These are phyloP conservation scores for Pneumocystis carinii DNA, from an alignment of 1,139 yeast species.

Conservation along the genomic window DNA sequence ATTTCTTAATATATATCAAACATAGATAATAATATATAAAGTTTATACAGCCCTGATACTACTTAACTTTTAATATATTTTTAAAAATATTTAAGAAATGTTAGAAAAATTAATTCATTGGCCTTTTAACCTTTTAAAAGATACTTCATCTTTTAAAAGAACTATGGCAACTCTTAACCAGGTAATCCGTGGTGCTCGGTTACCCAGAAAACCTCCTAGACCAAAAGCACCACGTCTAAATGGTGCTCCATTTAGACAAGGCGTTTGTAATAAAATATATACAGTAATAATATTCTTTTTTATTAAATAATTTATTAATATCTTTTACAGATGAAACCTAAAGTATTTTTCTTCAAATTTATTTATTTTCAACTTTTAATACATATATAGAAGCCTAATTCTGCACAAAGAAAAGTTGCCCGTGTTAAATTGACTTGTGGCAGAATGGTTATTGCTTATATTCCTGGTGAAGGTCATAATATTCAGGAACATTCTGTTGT, in stretches of 20 bases:
- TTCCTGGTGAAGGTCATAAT: conserved; percentile 97
- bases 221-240: conserved; percentile 8
- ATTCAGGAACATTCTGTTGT: conserved; percentile 97
- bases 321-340: not conserved
- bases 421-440: conserved; percentile 91
- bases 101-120: not conserved
- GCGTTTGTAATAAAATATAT: conserved; percentile 12
- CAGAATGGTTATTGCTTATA: conserved; percentile 74
- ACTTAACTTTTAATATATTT: no score
- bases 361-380: conserved; percentile 67
- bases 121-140: no score
- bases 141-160: not conserved
- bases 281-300: conserved; percentile 2
- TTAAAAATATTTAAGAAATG: not conserved
- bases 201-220: conserved; percentile 7
- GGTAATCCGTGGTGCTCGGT: conserved; percentile 15
- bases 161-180: conserved; percentile 16
- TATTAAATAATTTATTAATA: not conserved
- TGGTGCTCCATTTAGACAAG: conserved; percentile 11
- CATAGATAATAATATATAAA: no score
- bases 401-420: conserved; percentile 93
- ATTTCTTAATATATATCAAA: no score
- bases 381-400: conserved; percentile 95
- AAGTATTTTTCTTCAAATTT: conserved; percentile 37
- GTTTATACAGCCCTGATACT: no score